Base-by-base conservation (phyloP, 2,329 filamentous ascomycete genomes). In the Ophiocordyceps camponoti-leonardi region DNA sequence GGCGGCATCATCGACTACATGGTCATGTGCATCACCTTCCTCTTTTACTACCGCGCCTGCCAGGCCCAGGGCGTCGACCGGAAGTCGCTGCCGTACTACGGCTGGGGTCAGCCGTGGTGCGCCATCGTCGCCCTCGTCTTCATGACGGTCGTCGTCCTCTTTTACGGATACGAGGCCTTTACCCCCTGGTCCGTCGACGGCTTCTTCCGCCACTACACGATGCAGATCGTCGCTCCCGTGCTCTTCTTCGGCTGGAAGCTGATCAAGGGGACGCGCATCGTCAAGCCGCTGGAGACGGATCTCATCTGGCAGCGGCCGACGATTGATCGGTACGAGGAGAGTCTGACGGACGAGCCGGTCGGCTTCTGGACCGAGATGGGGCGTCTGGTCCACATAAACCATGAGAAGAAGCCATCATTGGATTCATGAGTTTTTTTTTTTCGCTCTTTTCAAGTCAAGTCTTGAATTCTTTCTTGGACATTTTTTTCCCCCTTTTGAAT, bases 161-260 rank as follows among this genome's bases (percentile, higher is more conserved):
- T 65, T 50, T 78, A 76, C 54, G 75, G 77, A 20, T 81, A 80
- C 57, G 62, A 63, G 5, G 60, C 67, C 1, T 74, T 75, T 55
- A 52, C 54, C 16, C 61, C 61, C 16, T 80, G 76, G 68, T 57
- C 60, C 22, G 62, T 67, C 18, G 59, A 67, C 4, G 63, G 54
- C 33, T 71, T 73, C 54, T 65, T 72, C 57, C 60, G 65, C 18
- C 72, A 73, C 62, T 78, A 78, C 59, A 71, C 69, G 26, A 75
- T 77, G 71, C 62, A 72, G 48, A 58, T 77, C 14, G 56, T 79
- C 22, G 68, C 69, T 0, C 67, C 70, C 8, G 55, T 74, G 33
- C 60, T 77, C 26, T 81, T 72, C 55, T 45, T 70, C 19, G 66
- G 66, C 52, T 85, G 77, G 76, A 85, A 84, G 61, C 8, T 83